A percentile compares a stretch with the other conserved stretches of the same genome.
Evolutionary conservation across 306 rosid species (phyloP).

Genomic region (Cucurbita pepo): DNA sequence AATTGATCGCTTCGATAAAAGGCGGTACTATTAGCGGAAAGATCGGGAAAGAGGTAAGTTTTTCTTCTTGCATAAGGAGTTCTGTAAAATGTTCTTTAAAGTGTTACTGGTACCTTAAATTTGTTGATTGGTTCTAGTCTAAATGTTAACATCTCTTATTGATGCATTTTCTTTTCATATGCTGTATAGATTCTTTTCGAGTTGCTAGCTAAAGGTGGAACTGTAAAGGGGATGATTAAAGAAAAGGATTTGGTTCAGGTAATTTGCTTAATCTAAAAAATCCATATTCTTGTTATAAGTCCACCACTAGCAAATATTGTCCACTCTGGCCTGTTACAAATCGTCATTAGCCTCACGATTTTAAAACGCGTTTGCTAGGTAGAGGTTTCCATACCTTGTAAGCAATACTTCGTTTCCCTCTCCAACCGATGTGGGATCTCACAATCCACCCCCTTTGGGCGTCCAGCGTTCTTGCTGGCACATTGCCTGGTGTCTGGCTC

Average conservation of each 20-base stretch:
- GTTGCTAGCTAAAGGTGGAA: slow-evolving; percentile 84
- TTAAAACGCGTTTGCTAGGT: too few relatives aligned
- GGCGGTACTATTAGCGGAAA: slow-evolving; percentile 74
- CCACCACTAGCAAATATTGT: too few relatives aligned
- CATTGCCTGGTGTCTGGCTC: too few relatives aligned
- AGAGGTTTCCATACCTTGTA: too few relatives aligned
- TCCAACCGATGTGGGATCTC: too few relatives aligned
- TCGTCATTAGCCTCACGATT: too few relatives aligned
- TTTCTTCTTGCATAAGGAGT: neutral
- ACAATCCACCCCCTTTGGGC: too few relatives aligned
- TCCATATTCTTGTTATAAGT: too few relatives aligned
- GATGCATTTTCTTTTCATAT: neutral
- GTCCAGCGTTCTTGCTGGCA: too few relatives aligned
- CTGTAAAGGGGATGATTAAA: slow-evolving; percentile 59
- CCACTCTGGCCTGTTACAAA: too few relatives aligned
- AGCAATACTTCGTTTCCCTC: too few relatives aligned
- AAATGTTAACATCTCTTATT: neutral
- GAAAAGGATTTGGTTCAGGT: slow-evolving; percentile 91
- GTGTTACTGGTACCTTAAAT: neutral
- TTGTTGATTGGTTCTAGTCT: neutral
- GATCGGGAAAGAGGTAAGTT: slow-evolving; percentile 82
- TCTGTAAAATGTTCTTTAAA: neutral
- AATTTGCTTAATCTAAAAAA: slow-evolving; percentile 7
- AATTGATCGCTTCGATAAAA: slow-evolving; percentile 76
- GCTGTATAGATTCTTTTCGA: slow-evolving; percentile 63